Percentiles rank a stretch among this genome's conserved stretches.
phyloP scores from a whole-genome alignment of 2,329 filamentous ascomycete genomes.

The Phialophora macrospora region DNA sequence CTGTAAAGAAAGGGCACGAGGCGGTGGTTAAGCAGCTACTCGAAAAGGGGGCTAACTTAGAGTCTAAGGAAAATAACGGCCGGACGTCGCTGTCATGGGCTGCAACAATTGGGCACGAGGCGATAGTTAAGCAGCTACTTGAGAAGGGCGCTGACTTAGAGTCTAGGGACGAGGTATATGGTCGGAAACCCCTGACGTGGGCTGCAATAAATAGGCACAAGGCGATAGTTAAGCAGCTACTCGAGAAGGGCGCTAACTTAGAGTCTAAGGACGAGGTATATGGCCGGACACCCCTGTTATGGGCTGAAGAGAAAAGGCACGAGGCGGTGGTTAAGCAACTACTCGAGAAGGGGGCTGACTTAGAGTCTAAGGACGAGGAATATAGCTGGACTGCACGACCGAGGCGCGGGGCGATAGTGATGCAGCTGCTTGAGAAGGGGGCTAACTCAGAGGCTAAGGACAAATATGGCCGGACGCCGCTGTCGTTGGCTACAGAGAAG shows the following conservation, averaged over 20 bases:
- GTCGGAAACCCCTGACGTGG: neutral
- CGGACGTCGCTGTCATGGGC: slow-evolving; percentile 11
- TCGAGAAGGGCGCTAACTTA: slow-evolving; percentile 19
- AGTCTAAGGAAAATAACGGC: slow-evolving; percentile 11
- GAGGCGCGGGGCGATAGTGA: slow-evolving; percentile 25
- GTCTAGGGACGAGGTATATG: slow-evolving; percentile 4
- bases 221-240: slow-evolving; percentile 25
- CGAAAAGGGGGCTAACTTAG: slow-evolving; percentile 20
- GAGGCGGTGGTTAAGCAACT: slow-evolving; percentile 23
- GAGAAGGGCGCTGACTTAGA: slow-evolving; percentile 23
- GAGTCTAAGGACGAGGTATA: slow-evolving; percentile 20
- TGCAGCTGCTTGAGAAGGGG: slow-evolving; percentile 20
- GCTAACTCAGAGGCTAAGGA: slow-evolving; percentile 21
- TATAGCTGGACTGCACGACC: too few species aligned
- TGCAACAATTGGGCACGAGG: slow-evolving; percentile 11
- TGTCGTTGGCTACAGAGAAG: slow-evolving; percentile 3
- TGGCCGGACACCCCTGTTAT: slow-evolving; percentile 13
- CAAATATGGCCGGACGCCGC: neutral
- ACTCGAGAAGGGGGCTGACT: slow-evolving; percentile 21
- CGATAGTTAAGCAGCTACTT: slow-evolving; percentile 32
- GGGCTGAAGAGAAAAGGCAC: slow-evolving; percentile 24
- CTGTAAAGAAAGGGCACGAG: slow-evolving; percentile 26
- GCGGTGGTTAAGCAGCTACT: slow-evolving; percentile 24
- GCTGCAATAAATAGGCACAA: neutral
- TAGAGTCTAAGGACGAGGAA: neutral